A percentile compares a stretch with the other conserved stretches of the same genome.
Conservation (phyloP, 768 basidiomycete genomes). For the Mrakia blollopis region DNA sequence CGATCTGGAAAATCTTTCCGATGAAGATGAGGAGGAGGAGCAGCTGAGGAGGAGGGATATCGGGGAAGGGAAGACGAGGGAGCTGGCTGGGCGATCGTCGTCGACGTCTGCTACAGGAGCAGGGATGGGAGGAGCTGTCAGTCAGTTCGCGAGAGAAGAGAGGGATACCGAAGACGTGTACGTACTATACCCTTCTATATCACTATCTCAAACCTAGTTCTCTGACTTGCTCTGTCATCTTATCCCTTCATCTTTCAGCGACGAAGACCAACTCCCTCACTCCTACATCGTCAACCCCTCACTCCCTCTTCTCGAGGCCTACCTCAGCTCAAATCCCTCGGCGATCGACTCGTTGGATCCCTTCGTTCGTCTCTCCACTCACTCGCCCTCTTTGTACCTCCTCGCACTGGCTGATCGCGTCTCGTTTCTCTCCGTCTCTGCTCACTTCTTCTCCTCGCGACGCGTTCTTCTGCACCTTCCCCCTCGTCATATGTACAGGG, state of each 20-base stretch:
- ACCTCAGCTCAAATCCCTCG: background rate
- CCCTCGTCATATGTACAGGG: background rate
- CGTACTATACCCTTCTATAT: no score
- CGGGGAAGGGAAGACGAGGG: background rate
- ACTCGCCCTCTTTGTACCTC: no score
- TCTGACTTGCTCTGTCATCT: background rate
- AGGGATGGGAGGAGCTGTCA: slow-evolving; percentile 16
- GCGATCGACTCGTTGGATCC: background rate
- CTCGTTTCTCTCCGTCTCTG: background rate
- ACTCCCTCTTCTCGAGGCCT: background rate
- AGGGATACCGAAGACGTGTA: background rate
- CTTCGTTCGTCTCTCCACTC: background rate
- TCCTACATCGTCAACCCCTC: slow-evolving; percentile 4
- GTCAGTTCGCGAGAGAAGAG: background rate
- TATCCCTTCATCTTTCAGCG: background rate
- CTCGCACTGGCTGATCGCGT: background rate
- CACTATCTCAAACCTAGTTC: no score
- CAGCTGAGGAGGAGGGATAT: background rate
- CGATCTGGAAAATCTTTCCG: background rate
- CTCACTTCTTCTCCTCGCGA: background rate
- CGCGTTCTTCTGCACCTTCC: background rate
- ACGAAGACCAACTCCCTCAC: slow-evolving; percentile 1
- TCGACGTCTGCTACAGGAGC: background rate
- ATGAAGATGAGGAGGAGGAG: slow-evolving; percentile 8
- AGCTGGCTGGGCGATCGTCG: no score